These are phyloP conservation scores for Flaveria floridana DNA, from an alignment of 140 eudicot species.

Conservation along the genomic window DNA sequence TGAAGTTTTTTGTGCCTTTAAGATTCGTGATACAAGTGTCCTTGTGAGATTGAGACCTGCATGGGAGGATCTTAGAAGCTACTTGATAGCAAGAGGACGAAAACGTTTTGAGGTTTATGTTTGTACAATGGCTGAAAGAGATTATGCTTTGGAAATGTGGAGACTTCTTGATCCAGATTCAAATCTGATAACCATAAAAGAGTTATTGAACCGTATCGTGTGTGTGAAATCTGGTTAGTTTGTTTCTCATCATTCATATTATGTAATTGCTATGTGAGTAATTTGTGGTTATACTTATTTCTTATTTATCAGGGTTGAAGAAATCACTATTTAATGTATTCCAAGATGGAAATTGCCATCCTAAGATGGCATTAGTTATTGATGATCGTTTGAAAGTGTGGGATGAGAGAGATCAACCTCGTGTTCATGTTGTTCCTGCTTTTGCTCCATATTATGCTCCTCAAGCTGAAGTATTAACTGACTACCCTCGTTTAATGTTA, in stretches of 20 bases:
- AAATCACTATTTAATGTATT: constrained; percentile 91
- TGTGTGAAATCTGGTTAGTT: constrained; percentile 91
- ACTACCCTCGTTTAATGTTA: not conserved
- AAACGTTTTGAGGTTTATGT: constrained; percentile 99
- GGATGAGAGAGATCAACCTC: constrained; percentile 99
- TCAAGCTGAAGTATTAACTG: constrained; percentile 76
- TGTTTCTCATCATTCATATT: not conserved
- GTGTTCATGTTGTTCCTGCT: constrained; percentile 99
- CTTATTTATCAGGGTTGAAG: constrained; percentile 56
- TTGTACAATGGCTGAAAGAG: constrained; percentile 99
- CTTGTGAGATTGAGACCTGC: constrained; percentile 99
- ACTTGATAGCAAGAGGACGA: constrained; percentile 96
- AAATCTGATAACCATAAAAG: constrained; percentile 69
- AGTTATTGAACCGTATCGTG: constrained; percentile 74
- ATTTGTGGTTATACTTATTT: constrained; percentile 4
- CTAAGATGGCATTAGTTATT: constrained; percentile 94
- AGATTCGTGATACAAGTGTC: constrained; percentile 99
- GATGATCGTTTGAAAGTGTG: constrained; percentile 98
- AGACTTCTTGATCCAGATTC: constrained; percentile 98
- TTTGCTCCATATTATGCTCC: constrained; percentile 99
- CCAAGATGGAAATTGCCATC: constrained; percentile 90
- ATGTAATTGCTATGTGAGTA: constrained; percentile 8
- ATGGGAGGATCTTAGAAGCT: constrained; percentile 98
- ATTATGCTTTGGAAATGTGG: constrained; percentile 99
- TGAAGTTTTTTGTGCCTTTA: not conserved